Base-by-base conservation (phyloP, 1,139 yeast species). In the Hyphopichia khmerensis region DNA sequence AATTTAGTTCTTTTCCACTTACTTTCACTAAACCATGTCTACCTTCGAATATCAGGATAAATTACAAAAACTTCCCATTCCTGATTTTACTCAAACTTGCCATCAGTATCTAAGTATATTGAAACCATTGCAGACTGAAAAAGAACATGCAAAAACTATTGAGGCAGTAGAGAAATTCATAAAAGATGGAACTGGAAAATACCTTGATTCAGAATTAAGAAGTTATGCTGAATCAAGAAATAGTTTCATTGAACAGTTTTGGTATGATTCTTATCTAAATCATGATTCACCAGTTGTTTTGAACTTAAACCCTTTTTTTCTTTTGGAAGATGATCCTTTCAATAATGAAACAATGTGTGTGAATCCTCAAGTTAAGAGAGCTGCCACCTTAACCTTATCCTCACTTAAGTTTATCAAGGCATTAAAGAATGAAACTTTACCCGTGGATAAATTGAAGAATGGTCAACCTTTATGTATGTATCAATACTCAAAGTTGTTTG, bases 261-360 rank as follows among this genome's bases (percentile, higher is more conserved):
- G 96, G 96, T 88, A 82, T 61, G 96, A 89, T 59, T 81, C 96
- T 2, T 89, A 89, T 62, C 72, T 89, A 49, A 84, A 83, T 61
- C 87, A 87, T 60, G 96, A 89, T 63, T 85, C 89, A 21, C 96
- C 91, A 0, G 96, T 89, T 39, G 96, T 89, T 24, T 73, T 89
- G 47, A 89, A 89, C 62, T 75, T 89, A 52, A 89, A 89, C 56
- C 96, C 96, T 0, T 89, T 87, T 58, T 88, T 89, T 60, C 75
- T 88, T 48, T 75, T 89, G 48, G 96, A 89, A 62, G 96, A 89
- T 58, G 96, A 89, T 55, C 95, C 96, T 0, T 88, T 93, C 43
- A 89, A 91, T 38, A 73, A 83, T 43, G 86, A 82, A 52, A 50
- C 65, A 26, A 65, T 65, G 50, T 74, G 81, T 38, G 74, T 80